These are phyloP conservation scores for Xanthoconium stramineum DNA, from an alignment of 768 basidiomycete genomes.

Conservation along the genomic window DNA sequence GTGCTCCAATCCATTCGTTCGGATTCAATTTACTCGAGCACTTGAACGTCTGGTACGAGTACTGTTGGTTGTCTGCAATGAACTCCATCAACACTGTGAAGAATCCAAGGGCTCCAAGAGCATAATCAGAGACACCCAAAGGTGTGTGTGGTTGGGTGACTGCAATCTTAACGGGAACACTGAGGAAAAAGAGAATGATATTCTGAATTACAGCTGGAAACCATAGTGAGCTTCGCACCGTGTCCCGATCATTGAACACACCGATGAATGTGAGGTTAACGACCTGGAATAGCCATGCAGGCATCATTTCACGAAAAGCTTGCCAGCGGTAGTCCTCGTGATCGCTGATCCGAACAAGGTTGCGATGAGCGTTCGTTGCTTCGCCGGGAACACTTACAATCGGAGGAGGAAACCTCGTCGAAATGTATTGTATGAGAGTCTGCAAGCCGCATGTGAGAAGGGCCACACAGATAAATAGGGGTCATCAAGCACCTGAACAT, in stretches of 20 bases:
- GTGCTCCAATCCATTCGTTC: conserved; percentile 62
- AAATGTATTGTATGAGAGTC: conserved; percentile 79
- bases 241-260: conserved; percentile 26
- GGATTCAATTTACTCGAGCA: conserved; percentile 35
- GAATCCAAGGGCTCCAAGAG: conserved; percentile 58
- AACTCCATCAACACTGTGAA: conserved; percentile 67
- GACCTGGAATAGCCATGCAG: conserved; percentile 54
- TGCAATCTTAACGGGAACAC: conserved; percentile 57
- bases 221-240: conserved; percentile 1
- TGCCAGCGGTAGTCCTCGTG: conserved; percentile 95
- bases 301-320: conserved; percentile 61
- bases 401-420: conserved; percentile 72
- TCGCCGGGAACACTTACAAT: conserved; percentile 43
- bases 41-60: conserved; percentile 80
- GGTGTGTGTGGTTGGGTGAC: conserved; percentile 49
- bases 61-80: conserved; percentile 90
- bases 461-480: conserved; percentile 10
- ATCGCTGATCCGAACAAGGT: conserved; percentile 37
- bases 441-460: conserved; percentile 28
- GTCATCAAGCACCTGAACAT: conserved; percentile 48
- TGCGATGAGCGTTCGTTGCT: not conserved
- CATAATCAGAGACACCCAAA: conserved; percentile 58
- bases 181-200: conserved; percentile 70
- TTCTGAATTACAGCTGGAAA: conserved; percentile 68
- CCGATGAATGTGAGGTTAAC: conserved; percentile 65